Evolutionary conservation across 225 moss, liverwort and hornwort genomes (phyloP), one percentile per base, ranked within the genome.

Genomic region (Sphagnum contortum): DNA sequence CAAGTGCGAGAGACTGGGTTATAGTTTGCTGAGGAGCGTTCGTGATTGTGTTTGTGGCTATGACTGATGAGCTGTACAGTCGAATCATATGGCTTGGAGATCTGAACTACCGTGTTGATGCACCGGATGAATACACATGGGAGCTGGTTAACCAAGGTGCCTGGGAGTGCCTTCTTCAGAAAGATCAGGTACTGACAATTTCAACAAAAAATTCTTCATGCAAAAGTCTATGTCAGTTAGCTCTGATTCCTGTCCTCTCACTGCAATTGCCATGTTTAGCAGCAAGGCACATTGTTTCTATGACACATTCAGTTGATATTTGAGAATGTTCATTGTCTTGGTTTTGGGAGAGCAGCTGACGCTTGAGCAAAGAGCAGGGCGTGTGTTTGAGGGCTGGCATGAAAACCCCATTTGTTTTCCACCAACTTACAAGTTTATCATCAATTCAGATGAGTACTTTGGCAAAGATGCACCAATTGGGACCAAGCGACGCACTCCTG

Each of bases 11-110:
- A 29, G 29, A 29, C 29, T 29, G 29, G 29, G 29, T 29, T 29
- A 29, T 29, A 0, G 29, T 29, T 29, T 29, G 29, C 29, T 29
- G 29, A 29, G 29, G 29, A 29, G 29, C 29, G 29, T 29, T 29
- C 1, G 29, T 29, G 29, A 29, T 29, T 29, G 29, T 29, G 29
- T 29, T 29, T 29, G 29, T 29, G 29, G 29, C 29, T 29, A 29
- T 29, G 29, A 29, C 29, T 29, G 29, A 29, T 29, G 29, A 29
- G 29, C 29, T 68, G 50, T 73, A 71, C 88, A 95, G 94, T 80
- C 86, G 87, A 68, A 84, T 87, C 57, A 82, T 96, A 64, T 96
- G 92, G 96, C 76, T 96, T 50, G 92, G 96, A 73, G 96, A 96
- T 73, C 71, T 96, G 69, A 96, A 96, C 72, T 96, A 90, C 73